Base-by-base conservation (phyloP, 805 yeast species). In the Monosporozyma servazzii region DNA sequence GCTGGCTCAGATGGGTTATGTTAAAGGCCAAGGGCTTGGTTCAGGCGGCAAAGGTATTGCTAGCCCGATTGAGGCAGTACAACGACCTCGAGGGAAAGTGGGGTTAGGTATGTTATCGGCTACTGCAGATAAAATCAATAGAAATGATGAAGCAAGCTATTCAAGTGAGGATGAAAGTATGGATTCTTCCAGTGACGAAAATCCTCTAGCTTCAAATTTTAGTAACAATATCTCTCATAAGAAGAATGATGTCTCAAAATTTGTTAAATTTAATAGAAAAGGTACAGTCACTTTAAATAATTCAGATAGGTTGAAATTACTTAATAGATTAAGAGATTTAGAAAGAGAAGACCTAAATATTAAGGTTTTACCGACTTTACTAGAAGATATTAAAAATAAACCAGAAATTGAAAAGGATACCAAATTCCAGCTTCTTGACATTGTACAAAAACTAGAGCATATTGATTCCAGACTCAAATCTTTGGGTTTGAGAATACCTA, bases 1-100 rank as follows among this genome's bases (percentile, higher is more conserved):
- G 48, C 66, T 91, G 70, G 74, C 80, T 54, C 77, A 81, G 55
- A 90, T 91, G 98, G 99, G 99, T 0, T 90, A 87, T 67, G 75
- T 76, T 7, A 78, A 77, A 41, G 98, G 99, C 0, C 73, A 77
- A 59, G 98, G 97, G 0, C 74, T 91, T n/a, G 99, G 99, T 2
- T 71, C 71, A 5, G 65, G 74, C 23, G 79, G 81, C 1, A 76
- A 76, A 48, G 99, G 99, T 44, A 88, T 88, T 1, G 75, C 76
- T 0, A 79, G 75, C n/a, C 97, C 98, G 0, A 81, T 91, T 6
- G 84, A 86, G 54, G 84, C 86, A 3, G 76, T 77, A 49, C 64
- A 78, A 30, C 70, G 93, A 40, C 85, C 86, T 0, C 51, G 53
- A 23, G 77, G 76, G 43, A 83, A 88, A 1, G 68, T 79, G 18